These are phyloP conservation scores for Phascolomyces articulosus DNA, from an alignment of 371 early-diverging fungal genomes.

Conservation along the genomic window DNA sequence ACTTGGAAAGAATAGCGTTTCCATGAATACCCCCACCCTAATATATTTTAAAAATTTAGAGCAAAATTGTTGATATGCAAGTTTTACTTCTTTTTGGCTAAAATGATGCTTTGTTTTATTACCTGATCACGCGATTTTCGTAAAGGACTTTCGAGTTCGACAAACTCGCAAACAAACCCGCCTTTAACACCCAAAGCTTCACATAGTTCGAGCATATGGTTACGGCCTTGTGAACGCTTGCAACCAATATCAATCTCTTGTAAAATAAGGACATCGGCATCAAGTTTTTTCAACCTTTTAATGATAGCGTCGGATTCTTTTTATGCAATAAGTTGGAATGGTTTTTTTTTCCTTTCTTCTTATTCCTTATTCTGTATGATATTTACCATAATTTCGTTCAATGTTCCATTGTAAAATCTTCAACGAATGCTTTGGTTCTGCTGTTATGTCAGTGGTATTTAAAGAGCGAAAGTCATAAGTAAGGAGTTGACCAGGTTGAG, in stretches of 20 bases:
- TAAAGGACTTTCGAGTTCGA: constrained; percentile 66
- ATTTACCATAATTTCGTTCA: constrained; percentile 20
- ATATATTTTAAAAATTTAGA: constrained; percentile 2
- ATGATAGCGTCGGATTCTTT: constrained; percentile 63
- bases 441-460: not conserved
- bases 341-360: too few relatives aligned
- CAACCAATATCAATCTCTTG: constrained; percentile 79
- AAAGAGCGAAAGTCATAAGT: constrained; percentile 6
- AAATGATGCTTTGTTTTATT: not conserved
- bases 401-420: constrained; percentile 20
- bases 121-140: constrained; percentile 54
- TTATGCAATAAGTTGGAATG: not conserved
- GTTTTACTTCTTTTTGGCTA: not conserved
- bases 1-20: constrained; percentile 78
- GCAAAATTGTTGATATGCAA: too few relatives aligned
- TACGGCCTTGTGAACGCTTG: constrained; percentile 60
- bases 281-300: constrained; percentile 49
- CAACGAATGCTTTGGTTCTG: not conserved
- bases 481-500: not conserved
- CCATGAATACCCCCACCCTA: constrained; percentile 86
- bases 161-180: constrained; percentile 77
- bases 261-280: constrained; percentile 72
- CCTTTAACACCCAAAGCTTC: constrained; percentile 60
- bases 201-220: constrained; percentile 64
- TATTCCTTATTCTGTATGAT: not conserved